Evolutionary conservation across 164 flowering plant genomes (phyloP).

Genomic region (Nymphaea colorata): DNA sequence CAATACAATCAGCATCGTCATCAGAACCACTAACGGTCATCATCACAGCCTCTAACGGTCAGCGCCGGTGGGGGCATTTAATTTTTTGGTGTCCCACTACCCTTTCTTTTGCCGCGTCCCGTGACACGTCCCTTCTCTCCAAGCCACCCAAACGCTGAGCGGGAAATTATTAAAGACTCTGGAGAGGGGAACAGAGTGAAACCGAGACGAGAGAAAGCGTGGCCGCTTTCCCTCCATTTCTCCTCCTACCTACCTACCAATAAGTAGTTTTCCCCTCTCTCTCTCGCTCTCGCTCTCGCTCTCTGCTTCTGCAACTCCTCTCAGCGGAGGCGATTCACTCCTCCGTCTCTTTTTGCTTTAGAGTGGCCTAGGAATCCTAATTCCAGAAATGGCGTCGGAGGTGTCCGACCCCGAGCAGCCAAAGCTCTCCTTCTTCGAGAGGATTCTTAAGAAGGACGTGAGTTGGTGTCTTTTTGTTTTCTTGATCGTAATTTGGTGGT

Average conservation of each 20-base stretch:
- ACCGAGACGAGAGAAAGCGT: no score
- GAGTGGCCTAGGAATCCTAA: not conserved
- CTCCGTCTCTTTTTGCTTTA: not conserved
- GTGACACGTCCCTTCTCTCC: no score
- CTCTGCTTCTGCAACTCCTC: not conserved
- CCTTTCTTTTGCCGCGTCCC: no score
- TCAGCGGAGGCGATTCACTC: no score
- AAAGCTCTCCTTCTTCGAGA: conserved; percentile 16
- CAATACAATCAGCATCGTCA: no score
- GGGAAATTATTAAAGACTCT: no score
- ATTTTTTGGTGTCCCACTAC: no score
- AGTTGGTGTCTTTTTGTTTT: not conserved
- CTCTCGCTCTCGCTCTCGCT: not conserved
- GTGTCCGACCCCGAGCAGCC: conserved; percentile 14
- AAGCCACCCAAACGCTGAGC: no score
- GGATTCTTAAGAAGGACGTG: conserved; percentile 7
- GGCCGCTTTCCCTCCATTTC: not conserved
- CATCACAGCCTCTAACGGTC: no score
- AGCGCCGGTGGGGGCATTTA: no score
- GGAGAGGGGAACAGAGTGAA: no score
- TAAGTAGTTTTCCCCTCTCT: not conserved
- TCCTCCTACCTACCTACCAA: not conserved
- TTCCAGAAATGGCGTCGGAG: conserved; percentile 9
- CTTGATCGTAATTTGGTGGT: not conserved
- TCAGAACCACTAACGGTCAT: no score